Base-by-base conservation (phyloP, 768 basidiomycete genomes). In the Naganishia vaughanmartiniae region DNA sequence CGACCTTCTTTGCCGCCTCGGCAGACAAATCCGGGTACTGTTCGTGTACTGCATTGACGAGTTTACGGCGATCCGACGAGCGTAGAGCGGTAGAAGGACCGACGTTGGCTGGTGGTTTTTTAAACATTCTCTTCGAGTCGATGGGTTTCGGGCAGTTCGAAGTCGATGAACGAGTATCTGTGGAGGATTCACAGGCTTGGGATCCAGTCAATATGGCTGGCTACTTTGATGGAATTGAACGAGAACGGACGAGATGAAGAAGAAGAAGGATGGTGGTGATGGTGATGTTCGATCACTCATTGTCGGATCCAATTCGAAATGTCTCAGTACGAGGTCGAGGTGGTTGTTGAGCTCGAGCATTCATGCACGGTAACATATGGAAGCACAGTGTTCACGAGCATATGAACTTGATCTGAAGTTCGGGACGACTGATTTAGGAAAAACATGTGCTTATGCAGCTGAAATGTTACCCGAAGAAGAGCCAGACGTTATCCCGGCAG, bases 31-130 rank as follows among this genome's bases (percentile, higher is more conserved):
- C 0, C 1, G 55, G 55, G 33, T 80, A 79, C 58, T 77, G 74
- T 10, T 71, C 70, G 17, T 73, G 71, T 24, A 79, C 77, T 17
- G 75, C 66, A 33, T 65, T 55, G n/a, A 79, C 67, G 1, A 80
- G 73, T 46, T 76, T 76, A 21, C 79, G 65, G 45, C 78, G 68
- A 12, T 77, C 76, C 0, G 78, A 78, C 1, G 78, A 78, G 19
- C 79, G 73, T 2, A 80, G 60, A 9, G 79, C 76, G 3, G 79
- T 80, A 15, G 78, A 76, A 26, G 77, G 76, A 4, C 75, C 74
- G 67, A 79, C 74, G 60, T 77, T 74, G 0, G 79, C 73, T 5
- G 78, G 70, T 2, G 78, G 70, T 69, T 79, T 80, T 68, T 79
- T 78, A 75, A 80, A 80, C 79, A 80, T 80, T 63, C 26, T 63